Evolutionary conservation across 2,329 filamentous ascomycete genomes (phyloP).

Genomic region (Trichoderma guizhouense): DNA sequence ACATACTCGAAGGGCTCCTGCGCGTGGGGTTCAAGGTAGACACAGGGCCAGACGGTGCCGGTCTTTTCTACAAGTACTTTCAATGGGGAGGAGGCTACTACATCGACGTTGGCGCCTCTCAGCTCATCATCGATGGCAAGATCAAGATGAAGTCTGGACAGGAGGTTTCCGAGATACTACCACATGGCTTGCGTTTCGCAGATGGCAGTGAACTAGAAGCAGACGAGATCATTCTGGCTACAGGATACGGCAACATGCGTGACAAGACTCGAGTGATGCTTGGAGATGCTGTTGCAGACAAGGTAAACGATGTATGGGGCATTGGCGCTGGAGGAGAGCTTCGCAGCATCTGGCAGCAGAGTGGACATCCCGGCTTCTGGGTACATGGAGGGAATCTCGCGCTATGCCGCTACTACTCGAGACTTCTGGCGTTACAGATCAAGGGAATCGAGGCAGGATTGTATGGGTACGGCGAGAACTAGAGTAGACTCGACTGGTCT

Average conservation of each 20-base stretch:
- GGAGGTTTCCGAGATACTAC: constrained; percentile 50
- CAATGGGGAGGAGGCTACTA: constrained; percentile 68
- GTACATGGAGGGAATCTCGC: constrained; percentile 64
- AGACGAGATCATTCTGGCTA: constrained; percentile 62
- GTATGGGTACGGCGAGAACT: constrained; percentile 34
- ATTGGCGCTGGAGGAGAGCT: constrained; percentile 57
- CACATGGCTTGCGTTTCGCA: constrained; percentile 43
- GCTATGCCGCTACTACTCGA: constrained; percentile 59
- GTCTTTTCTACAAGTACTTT: constrained; percentile 61
- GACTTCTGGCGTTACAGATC: constrained; percentile 51
- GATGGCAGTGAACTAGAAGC: constrained; percentile 57
- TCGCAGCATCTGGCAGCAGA: constrained; percentile 55
- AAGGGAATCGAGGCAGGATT: constrained; percentile 42
- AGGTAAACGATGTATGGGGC: constrained; percentile 59
- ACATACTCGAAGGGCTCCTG: constrained; percentile 43
- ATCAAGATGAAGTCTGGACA: constrained; percentile 61
- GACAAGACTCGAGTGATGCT: constrained; percentile 59
- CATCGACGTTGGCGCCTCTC: constrained; percentile 63
- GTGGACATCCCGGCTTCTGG: constrained; percentile 63
- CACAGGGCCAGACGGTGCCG: constrained; percentile 52
- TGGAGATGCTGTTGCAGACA: constrained; percentile 58
- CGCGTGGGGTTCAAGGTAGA: constrained; percentile 61
- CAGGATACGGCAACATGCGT: constrained; percentile 66
- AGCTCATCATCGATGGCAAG: constrained; percentile 60
- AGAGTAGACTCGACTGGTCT: background rate